phyloP scores from a whole-genome alignment of 179 eudicot species.

The Dionaea muscipula region DNA sequence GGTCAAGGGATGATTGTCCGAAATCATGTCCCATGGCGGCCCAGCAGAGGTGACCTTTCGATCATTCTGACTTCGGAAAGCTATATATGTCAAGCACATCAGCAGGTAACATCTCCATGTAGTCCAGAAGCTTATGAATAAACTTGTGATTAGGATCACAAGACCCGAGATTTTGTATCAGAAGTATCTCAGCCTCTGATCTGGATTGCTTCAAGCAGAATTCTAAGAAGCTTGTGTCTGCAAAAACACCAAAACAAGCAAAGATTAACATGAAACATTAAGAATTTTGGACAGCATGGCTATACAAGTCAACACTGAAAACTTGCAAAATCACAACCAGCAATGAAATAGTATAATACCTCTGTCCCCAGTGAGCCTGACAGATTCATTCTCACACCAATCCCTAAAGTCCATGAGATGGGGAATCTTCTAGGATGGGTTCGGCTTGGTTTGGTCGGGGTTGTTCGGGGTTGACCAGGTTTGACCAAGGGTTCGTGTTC shows the following conservation, averaged over 20 bases:
- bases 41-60: constrained; percentile 28
- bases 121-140: constrained; percentile 79
- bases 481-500: no score
- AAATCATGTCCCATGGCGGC: constrained; percentile 42
- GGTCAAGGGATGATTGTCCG: constrained; percentile 26
- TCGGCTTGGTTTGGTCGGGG: no score
- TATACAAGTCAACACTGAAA: no score
- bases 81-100: constrained; percentile 70
- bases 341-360: constrained; percentile 27
- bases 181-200: constrained; percentile 82
- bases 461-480: no score
- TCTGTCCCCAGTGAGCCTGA: constrained; percentile 73
- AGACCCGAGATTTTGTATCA: constrained; percentile 64
- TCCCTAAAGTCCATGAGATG: constrained; percentile 76
- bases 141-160: constrained; percentile 73
- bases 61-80: constrained; percentile 69
- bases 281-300: no score
- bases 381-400: constrained; percentile 93
- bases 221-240: constrained; percentile 91
- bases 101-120: constrained; percentile 71
- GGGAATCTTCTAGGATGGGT: no score
- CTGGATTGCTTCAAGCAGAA: constrained; percentile 78
- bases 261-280: not conserved
- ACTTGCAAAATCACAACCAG: no score
- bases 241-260: not conserved